These are phyloP conservation scores for Glycine latifolia DNA, from an alignment of 306 rosid species.

Conservation along the genomic window DNA sequence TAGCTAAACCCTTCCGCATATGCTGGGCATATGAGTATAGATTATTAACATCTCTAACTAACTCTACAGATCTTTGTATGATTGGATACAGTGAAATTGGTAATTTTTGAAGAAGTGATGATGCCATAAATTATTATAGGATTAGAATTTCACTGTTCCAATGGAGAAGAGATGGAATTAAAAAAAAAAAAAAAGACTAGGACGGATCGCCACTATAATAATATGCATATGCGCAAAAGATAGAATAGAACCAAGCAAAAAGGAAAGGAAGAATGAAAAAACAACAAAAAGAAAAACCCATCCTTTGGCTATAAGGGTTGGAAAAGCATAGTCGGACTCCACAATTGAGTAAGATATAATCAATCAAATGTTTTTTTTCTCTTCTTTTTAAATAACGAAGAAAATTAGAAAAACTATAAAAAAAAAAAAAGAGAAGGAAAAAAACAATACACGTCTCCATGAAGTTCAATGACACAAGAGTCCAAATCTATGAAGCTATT, in stretches of 20 bases:
- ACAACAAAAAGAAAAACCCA: conserved; percentile 38
- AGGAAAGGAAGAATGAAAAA: background rate
- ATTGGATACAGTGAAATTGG: background rate
- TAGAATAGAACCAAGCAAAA: conserved; percentile 18
- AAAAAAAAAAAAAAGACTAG: background rate
- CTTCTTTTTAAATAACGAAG: background rate
- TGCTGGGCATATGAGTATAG: too few species aligned
- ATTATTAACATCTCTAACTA: background rate
- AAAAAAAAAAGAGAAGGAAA: background rate
- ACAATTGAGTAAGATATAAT: conserved; percentile 15
- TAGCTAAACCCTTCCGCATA: too few species aligned
- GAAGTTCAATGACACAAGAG: background rate
- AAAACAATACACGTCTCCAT: background rate
- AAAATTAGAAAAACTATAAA: background rate
- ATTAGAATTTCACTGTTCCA: background rate
- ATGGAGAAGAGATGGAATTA: background rate
- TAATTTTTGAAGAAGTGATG: background rate
- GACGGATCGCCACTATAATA: background rate
- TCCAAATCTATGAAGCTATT: background rate
- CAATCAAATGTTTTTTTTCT: background rate
- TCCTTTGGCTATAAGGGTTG: background rate
- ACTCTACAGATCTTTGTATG: background rate
- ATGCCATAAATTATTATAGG: background rate
- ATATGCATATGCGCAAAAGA: background rate
- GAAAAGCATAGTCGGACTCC: conserved; percentile 8